Evolutionary conservation across 2,329 filamentous ascomycete genomes (phyloP), one percentile per base, ranked within the genome.

Genomic region (Aspergillus thermomutatus): DNA sequence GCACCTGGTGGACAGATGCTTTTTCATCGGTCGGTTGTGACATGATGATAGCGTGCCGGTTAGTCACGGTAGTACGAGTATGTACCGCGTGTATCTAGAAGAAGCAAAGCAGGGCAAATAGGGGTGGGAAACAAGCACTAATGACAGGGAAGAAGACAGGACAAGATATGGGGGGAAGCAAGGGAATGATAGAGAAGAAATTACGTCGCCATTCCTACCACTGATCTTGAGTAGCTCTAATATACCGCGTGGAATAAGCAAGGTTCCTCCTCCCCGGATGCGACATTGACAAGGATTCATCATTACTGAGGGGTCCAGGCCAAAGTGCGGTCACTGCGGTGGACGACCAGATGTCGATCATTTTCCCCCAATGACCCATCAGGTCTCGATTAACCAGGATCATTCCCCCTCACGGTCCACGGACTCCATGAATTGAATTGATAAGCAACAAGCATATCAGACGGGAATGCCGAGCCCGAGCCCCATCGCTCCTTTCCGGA

Each of bases 21-120:
- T 61, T 61, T 21, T 65, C 58, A n/a, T 60, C 56, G n/a, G 52
- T 17, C 2, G 53, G 2, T 3, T 46, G 10, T 3, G 37, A 56
- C 55, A 63, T 64, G 23, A 50, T 62, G 49, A 48, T 25, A 34
- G 6, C 11, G 28, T 43, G 43, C 11, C 11, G 11, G 10, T 25
- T 46, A 26, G 4, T 14, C 10, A 23, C 21, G 10, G 23, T 11
- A 26, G 21, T 7, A 46, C 19, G 2, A 26, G 19, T 21, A 46
- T 26, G 21, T 25, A 26, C 5, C 7, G 19, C 11, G 25, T 26
- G 21, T 25, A 26, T 14, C 7, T 37, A 37, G 11, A 21, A 11
- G 11, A 25, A 14, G 4, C 23, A 21, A 17, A 46, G 43, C 10
- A 23, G 43, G 23, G 23, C 10, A 5, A 25, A 23, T 4, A 23